Base-by-base conservation (phyloP, 805 yeast genomes). In the Danielia reshetovae region DNA sequence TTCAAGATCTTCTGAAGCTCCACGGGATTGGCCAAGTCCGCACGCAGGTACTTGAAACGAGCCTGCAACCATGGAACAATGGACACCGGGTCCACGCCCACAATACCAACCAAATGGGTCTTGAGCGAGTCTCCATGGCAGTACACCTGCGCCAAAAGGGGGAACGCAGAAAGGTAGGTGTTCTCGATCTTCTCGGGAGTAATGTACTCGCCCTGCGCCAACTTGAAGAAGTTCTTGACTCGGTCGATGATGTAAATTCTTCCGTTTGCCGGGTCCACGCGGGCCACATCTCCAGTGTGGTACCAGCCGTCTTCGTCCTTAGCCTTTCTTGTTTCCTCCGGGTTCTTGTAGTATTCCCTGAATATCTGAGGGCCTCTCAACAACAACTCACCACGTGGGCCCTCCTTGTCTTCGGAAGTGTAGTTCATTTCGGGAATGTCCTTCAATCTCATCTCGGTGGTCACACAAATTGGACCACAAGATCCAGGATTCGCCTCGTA, bases 121-220 rank as follows among this genome's bases (percentile, higher is more conserved):
- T 74, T 62, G 27, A 70, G 58, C 4, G 85, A 69, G 52, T 81
- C 81, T 24, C 90, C 90, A 49, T 79, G 80, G 5, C 71, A 75
- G 49, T 69, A 80, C 10, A 75, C 49, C 56, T 81, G 87, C 4
- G 70, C 51, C 12, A 77, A 51, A 2, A 57, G 26, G 2, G 82
- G 70, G 46, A 74, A 70, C 18, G 67, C 60, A 0, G 82, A 66
- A 8, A 46, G 38, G 25, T 46, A 46, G 4, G 34, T 30, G 39
- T 45, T 46, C 31, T 46, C 51, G 18, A 46, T 38, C 25, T 38
- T 42, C 18, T 46, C 51, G 3, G 51, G 51, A 10, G 51, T 45
- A 14, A 46, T 36, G 36, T 46, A 46, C 37, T 43, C 50, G 18
- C 50, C 50, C 27, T 45, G 50, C 4, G 51, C 45, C 38, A 46